phyloP scores from a whole-genome alignment of 257 asterid genomes.

The Przewalskia tangutica region DNA sequence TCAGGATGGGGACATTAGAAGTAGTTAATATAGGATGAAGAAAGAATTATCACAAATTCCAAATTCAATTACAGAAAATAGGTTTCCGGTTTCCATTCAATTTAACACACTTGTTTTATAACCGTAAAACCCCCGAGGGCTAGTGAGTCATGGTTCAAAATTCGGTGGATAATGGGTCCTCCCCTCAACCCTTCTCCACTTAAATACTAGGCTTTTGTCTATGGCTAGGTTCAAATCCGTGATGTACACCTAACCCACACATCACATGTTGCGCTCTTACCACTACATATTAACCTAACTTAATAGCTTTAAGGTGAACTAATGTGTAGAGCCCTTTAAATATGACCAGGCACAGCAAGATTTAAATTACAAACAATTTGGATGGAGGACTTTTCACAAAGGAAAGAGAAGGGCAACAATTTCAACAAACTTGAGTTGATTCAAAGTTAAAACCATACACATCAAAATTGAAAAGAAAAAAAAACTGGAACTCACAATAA shows the following conservation, averaged over 20 bases:
- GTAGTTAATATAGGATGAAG: neutral
- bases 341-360: neutral
- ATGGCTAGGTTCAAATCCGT: neutral
- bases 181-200: neutral
- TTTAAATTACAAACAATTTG: neutral
- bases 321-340: neutral
- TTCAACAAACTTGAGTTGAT: neutral
- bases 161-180: neutral
- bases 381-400: neutral
- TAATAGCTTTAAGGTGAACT: neutral
- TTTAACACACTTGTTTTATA: neutral
- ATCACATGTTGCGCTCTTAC: neutral
- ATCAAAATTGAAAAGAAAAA: neutral
- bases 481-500: neutral
- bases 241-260: neutral
- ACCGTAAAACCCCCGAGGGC: neutral
- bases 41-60: neutral
- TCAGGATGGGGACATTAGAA: neutral
- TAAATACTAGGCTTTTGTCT: neutral
- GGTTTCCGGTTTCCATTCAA: neutral
- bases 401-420: neutral
- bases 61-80: neutral
- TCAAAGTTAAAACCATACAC: neutral
- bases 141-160: neutral
- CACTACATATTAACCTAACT: neutral